Percentiles rank a stretch among this genome's conserved stretches.
Conservation (phyloP, 352 stramenopile species). For the Phytophthora brassicae region DNA sequence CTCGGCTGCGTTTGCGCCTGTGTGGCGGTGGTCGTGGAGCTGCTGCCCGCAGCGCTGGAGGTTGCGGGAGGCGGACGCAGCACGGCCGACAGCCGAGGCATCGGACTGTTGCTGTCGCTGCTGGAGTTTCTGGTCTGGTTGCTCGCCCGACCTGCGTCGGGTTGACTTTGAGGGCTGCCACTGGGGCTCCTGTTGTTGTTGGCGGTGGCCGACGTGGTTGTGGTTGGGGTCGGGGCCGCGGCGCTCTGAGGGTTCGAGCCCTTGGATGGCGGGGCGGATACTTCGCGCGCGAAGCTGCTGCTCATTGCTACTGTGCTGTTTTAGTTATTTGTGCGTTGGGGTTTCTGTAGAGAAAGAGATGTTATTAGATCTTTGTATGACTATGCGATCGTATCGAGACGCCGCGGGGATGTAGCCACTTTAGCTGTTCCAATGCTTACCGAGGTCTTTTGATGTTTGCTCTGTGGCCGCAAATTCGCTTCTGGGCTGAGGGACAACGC, state of each 20-base stretch:
- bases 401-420: no score
- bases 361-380: no score
- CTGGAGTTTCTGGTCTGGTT: conserved; percentile 18
- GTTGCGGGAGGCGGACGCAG: conserved; percentile 21
- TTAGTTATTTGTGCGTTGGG: no score
- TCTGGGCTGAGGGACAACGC: no score
- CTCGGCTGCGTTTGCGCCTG: not conserved
- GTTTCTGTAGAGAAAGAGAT: no score
- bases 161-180: conserved; percentile 3
- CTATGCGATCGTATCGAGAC: no score
- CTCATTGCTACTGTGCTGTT: conserved; percentile 31
- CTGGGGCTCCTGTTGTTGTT: conserved; percentile 9
- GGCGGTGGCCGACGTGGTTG: not conserved
- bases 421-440: no score
- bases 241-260: not conserved
- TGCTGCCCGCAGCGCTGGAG: not conserved
- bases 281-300: conserved; percentile 24
- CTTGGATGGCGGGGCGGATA: not conserved
- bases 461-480: no score
- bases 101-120: conserved; percentile 35
- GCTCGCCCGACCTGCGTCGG: not conserved
- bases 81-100: conserved; percentile 43
- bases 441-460: no score
- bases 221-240: conserved; percentile 2
- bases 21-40: conserved; percentile 2